Conservation (phyloP, 2,329 filamentous ascomycete genomes). For the Pyrenochaeta sp. region DNA sequence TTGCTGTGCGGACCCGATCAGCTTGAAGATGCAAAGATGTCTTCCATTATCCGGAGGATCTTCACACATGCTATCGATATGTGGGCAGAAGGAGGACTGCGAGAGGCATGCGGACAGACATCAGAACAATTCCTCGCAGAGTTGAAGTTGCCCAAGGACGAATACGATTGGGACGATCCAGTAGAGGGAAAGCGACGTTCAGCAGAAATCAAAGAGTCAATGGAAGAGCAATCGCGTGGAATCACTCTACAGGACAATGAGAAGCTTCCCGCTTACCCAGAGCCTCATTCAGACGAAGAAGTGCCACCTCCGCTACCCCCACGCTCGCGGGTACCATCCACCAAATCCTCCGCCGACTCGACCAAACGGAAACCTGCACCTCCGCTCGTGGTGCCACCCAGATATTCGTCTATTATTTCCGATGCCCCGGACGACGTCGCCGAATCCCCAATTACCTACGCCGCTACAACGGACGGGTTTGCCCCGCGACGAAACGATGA, state of each 20-base stretch:
- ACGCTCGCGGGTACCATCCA: conserved; percentile 34
- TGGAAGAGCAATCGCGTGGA: conserved; percentile 50
- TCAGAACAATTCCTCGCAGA: conserved; percentile 48
- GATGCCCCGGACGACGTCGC: conserved; percentile 45
- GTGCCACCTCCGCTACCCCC: conserved; percentile 50
- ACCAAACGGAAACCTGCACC: conserved; percentile 54
- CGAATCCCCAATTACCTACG: conserved; percentile 50
- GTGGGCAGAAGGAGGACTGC: conserved; percentile 55
- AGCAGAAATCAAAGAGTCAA: conserved; percentile 29
- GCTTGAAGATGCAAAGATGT: conserved; percentile 62
- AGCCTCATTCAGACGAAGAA: conserved; percentile 19
- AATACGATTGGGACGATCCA: conserved; percentile 58
- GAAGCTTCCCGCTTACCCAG: conserved; percentile 20
- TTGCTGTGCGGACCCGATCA: conserved; percentile 62
- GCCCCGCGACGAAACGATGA: conserved; percentile 33
- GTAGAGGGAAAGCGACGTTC: conserved; percentile 41
- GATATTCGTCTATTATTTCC: conserved; percentile 54
- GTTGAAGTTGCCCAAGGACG: conserved; percentile 49
- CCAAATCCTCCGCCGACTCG: conserved; percentile 37
- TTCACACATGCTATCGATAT: conserved; percentile 57
- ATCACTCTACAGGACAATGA: conserved; percentile 56
- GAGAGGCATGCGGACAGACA: conserved; percentile 52
- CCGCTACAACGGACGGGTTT: conserved; percentile 51
- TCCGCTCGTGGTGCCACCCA: conserved; percentile 49
- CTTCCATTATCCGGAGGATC: conserved; percentile 58